Percentiles rank a stretch among this genome's conserved stretches.
Conservation (phyloP, 1,139 yeast genomes). For the Lodderomyces margitis region DNA sequence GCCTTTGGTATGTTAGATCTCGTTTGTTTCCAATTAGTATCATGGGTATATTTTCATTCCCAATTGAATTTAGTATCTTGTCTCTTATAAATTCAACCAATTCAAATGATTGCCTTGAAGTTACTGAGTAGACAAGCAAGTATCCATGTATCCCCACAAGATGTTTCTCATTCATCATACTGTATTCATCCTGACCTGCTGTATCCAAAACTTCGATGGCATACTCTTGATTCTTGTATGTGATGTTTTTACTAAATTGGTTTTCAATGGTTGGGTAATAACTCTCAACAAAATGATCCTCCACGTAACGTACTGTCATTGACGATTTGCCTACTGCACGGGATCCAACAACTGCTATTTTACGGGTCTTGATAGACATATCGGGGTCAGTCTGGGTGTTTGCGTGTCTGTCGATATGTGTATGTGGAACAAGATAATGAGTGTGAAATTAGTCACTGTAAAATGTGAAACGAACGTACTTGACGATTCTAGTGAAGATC, state of each 20-base stretch:
- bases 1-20: constrained; percentile 65
- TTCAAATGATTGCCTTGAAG: constrained; percentile 77
- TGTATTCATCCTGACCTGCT: constrained; percentile 93
- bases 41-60: constrained; percentile 72
- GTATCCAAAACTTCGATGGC: constrained; percentile 88
- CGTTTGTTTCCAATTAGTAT: constrained; percentile 83
- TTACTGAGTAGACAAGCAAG: constrained; percentile 77
- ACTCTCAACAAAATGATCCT: constrained; percentile 83
- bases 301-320: constrained; percentile 81
- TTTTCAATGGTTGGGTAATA: constrained; percentile 94
- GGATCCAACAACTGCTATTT: constrained; percentile 85
- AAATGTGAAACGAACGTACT: no score
- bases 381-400: no score
- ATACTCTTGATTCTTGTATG: constrained; percentile 71
- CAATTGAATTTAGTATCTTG: constrained; percentile 75
- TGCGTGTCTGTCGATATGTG: no score
- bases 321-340: constrained; percentile 91
- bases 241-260: constrained; percentile 74
- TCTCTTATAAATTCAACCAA: constrained; percentile 77
- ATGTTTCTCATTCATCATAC: constrained; percentile 79
- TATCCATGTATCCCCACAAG: constrained; percentile 86
- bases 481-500: no score
- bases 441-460: no score
- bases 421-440: not conserved
- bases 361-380: constrained; percentile 55